A percentile compares a stretch with the other conserved stretches of the same genome.
Evolutionary conservation across 805 yeast species (phyloP).

Genomic region (Cyberlindnera japonica): DNA sequence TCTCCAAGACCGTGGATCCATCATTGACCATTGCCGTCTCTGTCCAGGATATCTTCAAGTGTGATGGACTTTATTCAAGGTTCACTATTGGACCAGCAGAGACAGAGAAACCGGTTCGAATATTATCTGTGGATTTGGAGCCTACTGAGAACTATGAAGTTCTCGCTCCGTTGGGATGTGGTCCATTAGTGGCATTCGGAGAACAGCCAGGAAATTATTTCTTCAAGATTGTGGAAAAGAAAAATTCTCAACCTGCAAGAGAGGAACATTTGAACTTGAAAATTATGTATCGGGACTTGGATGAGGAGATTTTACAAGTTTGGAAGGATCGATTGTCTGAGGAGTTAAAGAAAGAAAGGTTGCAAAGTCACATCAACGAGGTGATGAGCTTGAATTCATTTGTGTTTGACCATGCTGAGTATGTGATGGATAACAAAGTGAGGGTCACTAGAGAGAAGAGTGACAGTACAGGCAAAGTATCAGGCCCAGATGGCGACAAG

Average conservation of each 20-base stretch:
- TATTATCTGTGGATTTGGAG: conserved; percentile 40
- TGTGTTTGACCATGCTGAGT: conserved; percentile 7
- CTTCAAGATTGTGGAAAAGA: conserved; percentile 43
- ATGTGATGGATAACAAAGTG: conserved; percentile 3
- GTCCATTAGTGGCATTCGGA: conserved; percentile 48
- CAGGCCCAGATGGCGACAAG: neutral
- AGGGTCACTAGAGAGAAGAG: neutral
- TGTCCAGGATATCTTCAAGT: conserved; percentile 73
- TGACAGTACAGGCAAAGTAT: neutral
- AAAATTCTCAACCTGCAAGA: conserved; percentile 18
- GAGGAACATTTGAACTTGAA: conserved; percentile 39
- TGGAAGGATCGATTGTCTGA: conserved; percentile 22
- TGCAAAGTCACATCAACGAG: conserved; percentile 21
- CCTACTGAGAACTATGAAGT: conserved; percentile 34
- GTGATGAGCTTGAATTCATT: conserved; percentile 15
- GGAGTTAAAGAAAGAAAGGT: conserved; percentile 12
- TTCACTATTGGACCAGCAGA: conserved; percentile 64
- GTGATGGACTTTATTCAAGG: conserved; percentile 54
- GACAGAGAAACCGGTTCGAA: conserved; percentile 47
- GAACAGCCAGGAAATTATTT: conserved; percentile 70
- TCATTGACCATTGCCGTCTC: conserved; percentile 64
- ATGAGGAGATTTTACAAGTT: conserved; percentile 39
- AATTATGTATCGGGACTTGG: conserved; percentile 44
- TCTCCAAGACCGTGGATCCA: conserved; percentile 40
- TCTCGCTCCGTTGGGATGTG: conserved; percentile 28